Conservation (phyloP, 2,329 filamentous ascomycete genomes). For the Amauroascus verrucosus region DNA sequence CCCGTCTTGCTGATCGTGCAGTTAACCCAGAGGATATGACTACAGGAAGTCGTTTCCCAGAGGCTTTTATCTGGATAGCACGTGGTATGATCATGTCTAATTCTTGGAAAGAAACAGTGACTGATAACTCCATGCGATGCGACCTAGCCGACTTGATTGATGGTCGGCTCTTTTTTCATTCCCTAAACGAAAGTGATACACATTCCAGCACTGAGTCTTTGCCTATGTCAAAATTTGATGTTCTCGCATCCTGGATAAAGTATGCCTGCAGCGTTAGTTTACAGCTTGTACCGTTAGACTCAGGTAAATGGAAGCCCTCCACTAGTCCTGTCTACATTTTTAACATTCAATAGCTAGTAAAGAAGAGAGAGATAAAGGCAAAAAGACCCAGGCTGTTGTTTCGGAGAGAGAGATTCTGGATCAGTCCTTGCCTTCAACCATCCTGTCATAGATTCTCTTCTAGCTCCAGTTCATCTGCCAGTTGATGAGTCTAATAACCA, state of each 20-base stretch:
- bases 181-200: background rate
- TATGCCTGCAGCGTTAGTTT: background rate
- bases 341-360: background rate
- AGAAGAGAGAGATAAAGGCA: background rate
- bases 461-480: slow-evolving; percentile 20
- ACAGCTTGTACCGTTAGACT: background rate
- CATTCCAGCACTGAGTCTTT: slow-evolving; percentile 3
- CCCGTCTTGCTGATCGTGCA: slow-evolving; percentile 17
- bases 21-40: background rate
- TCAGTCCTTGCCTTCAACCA: slow-evolving; percentile 21
- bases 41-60: slow-evolving; percentile 20
- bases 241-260: slow-evolving; percentile 9
- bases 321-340: background rate
- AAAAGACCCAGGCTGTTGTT: background rate
- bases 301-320: background rate
- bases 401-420: background rate
- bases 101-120: slow-evolving; percentile 28
- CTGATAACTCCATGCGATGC: slow-evolving; percentile 22
- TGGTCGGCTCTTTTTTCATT: slow-evolving; percentile 27
- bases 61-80: slow-evolving; percentile 31
- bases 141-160: slow-evolving; percentile 49
- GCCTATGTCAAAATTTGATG: slow-evolving; percentile 16
- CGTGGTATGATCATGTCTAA: slow-evolving; percentile 29
- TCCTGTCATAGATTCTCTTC: slow-evolving; percentile 22
- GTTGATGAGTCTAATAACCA: slow-evolving; percentile 13